Evolutionary conservation across 768 basidiomycete species (phyloP).

Genomic region (Pleurotus platypus): DNA sequence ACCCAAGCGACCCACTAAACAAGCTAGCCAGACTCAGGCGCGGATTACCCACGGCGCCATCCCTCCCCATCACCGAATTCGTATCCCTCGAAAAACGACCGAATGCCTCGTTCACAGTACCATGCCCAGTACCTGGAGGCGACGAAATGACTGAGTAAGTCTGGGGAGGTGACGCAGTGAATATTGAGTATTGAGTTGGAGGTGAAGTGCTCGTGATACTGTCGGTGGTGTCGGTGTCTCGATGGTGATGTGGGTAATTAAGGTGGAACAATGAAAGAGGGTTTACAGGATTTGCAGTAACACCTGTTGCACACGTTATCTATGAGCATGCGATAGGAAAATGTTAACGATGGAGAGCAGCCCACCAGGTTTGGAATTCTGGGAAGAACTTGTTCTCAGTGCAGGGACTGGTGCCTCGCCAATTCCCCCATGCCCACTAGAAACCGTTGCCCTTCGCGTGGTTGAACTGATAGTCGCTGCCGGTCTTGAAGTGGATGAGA

Average conservation of each 20-base stretch:
- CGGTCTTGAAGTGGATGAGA: not conserved
- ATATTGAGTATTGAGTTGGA: not conserved
- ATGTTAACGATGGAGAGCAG: not conserved
- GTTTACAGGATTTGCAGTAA: not conserved
- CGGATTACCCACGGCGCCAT: not conserved
- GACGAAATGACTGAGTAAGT: constrained; percentile 4
- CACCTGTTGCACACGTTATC: not conserved
- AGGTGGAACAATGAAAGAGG: not conserved
- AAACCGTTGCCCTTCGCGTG: constrained; percentile 31
- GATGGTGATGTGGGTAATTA: not conserved
- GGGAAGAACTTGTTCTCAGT: constrained; percentile 18
- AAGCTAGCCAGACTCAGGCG: constrained; percentile 8
- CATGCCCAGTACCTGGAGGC: constrained; percentile 1
- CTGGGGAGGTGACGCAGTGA: constrained; percentile 5
- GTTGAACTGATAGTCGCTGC: not conserved
- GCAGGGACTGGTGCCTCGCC: constrained; percentile 59
- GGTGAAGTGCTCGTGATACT: not conserved
- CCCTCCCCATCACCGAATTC: not conserved
- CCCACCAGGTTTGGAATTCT: not conserved
- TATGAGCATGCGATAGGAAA: not conserved
- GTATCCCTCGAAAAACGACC: not conserved
- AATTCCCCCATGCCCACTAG: constrained; percentile 50
- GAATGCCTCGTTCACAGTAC: not conserved
- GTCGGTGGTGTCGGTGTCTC: not conserved
- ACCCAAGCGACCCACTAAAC: not conserved